Conservation (phyloP, 805 yeast genomes). For the Saturnispora serradocipensis region DNA sequence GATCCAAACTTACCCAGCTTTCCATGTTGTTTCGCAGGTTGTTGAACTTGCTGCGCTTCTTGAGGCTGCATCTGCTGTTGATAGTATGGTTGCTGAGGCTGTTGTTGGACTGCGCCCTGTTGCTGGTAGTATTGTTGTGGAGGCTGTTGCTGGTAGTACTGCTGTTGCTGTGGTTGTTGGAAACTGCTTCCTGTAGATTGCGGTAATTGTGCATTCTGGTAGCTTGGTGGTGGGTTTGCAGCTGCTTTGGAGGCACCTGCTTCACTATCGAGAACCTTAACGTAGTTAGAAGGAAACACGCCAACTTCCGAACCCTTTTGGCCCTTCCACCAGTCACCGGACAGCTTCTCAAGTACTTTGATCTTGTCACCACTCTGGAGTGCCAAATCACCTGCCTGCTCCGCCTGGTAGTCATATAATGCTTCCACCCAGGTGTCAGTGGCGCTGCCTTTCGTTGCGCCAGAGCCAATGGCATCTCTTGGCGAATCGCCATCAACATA, state of each 20-base stretch:
- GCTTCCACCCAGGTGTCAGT: conserved; percentile 47
- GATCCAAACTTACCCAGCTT: conserved; percentile 56
- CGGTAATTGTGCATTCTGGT: background rate
- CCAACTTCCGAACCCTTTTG: conserved; percentile 51
- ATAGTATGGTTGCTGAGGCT: conserved; percentile 12
- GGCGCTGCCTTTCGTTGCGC: background rate
- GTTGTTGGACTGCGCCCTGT: conserved; percentile 3
- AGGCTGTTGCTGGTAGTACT: conserved; percentile 10
- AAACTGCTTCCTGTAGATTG: background rate
- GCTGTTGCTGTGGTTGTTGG: conserved; percentile 11
- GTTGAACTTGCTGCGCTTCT: conserved; percentile 11
- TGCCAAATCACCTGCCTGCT: conserved; percentile 65
- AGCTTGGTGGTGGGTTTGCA: conserved; percentile 7
- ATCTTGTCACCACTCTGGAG: conserved; percentile 61
- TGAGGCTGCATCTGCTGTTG: conserved; percentile 14
- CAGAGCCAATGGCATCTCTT: background rate
- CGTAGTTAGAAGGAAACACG: conserved; percentile 87
- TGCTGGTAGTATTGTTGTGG: conserved; percentile 6
- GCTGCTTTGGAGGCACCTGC: conserved; percentile 7
- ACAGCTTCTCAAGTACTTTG: conserved; percentile 60
- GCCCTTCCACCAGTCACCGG: conserved; percentile 92
- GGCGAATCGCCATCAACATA: conserved; percentile 37
- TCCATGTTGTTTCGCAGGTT: conserved; percentile 15
- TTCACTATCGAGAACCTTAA: background rate
- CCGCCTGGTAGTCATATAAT: conserved; percentile 63